A percentile compares a stretch with the other conserved stretches of the same genome.
These are phyloP conservation scores for Nasturtium officinale DNA, from an alignment of 345 rosid genomes.

Conservation along the genomic window DNA sequence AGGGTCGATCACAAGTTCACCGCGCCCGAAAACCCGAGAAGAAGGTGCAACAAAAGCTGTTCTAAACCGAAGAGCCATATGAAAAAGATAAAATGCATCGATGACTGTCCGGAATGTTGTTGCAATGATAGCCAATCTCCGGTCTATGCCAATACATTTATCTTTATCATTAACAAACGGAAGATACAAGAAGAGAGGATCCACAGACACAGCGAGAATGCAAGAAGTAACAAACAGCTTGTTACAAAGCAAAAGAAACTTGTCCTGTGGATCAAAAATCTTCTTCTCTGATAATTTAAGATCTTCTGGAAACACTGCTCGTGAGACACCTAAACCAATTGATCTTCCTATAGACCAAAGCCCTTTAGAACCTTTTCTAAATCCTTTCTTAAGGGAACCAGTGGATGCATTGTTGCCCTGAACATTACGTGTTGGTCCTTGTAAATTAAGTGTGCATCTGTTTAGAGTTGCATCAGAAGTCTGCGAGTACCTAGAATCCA, in stretches of 20 bases:
- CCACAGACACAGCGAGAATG: slow-evolving; percentile 82
- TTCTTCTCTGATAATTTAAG: slow-evolving; percentile 83
- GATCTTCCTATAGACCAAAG: slow-evolving; percentile 92
- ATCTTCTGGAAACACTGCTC: slow-evolving; percentile 96
- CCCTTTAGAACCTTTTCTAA: slow-evolving; percentile 86
- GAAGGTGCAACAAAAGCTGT: slow-evolving; percentile 97
- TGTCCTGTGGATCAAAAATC: slow-evolving; percentile 93
- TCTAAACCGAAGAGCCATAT: slow-evolving; percentile 89
- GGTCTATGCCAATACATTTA: slow-evolving; percentile 75
- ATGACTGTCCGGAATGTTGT: slow-evolving; percentile 75
- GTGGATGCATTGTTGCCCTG: slow-evolving; percentile 56
- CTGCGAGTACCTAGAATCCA: slow-evolving; percentile 82
- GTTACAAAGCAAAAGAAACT: slow-evolving; percentile 79
- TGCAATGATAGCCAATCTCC: slow-evolving; percentile 67
- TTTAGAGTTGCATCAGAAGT: slow-evolving; percentile 61
- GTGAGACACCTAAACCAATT: slow-evolving; percentile 84
- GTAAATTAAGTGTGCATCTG: slow-evolving; percentile 71
- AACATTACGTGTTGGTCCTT: slow-evolving; percentile 55
- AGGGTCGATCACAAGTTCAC: slow-evolving; percentile 94
- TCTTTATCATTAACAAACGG: slow-evolving; percentile 60
- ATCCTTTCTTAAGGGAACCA: slow-evolving; percentile 74
- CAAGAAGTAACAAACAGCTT: slow-evolving; percentile 78
- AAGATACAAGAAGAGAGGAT: slow-evolving; percentile 90
- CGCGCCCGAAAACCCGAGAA: slow-evolving; percentile 95
- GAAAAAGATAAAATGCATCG: slow-evolving; percentile 87